phyloP scores from a whole-genome alignment of 1,139 yeast genomes.

The Diutina mesorugosa region DNA sequence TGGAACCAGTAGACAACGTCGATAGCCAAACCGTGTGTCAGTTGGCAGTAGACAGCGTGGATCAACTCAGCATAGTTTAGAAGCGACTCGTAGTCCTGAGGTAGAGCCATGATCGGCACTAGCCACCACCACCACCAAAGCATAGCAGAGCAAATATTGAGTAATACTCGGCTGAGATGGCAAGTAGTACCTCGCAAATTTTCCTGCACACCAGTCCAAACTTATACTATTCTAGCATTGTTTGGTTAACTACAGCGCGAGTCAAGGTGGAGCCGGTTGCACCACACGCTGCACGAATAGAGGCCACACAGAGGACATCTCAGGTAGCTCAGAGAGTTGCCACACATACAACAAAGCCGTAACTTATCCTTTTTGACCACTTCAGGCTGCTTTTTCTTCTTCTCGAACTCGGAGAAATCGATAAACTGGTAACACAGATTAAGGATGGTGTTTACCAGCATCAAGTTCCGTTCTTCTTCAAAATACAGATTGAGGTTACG shows the following conservation, averaged over 20 bases:
- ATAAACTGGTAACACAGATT: constrained; percentile 7
- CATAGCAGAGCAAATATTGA: not conserved
- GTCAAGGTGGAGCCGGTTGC: constrained; percentile 28
- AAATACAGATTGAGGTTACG: constrained; percentile 33
- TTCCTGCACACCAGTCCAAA: not conserved
- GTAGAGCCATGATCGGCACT: not conserved
- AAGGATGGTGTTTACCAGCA: constrained; percentile 28
- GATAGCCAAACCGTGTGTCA: constrained; percentile 8
- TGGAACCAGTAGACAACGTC: constrained; percentile 22
- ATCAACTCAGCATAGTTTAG: constrained; percentile 22
- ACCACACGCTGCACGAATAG: constrained; percentile 28
- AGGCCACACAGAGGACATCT: constrained; percentile 30
- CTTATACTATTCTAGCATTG: no score
- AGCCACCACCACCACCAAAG: not conserved
- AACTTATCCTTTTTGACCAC: constrained; percentile 19
- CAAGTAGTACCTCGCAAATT: not conserved
- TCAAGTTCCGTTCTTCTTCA: constrained; percentile 34
- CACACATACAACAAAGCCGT: constrained; percentile 32
- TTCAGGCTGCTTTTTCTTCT: not conserved
- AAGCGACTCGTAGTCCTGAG: constrained; percentile 16
- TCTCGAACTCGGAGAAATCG: constrained; percentile 1
- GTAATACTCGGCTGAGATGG: no score
- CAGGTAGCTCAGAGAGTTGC: constrained; percentile 24
- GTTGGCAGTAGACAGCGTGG: constrained; percentile 25
- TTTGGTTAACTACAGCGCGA: constrained; percentile 22